phyloP scores from a whole-genome alignment of 1,139 yeast species.

The Protomyces inundatus region DNA sequence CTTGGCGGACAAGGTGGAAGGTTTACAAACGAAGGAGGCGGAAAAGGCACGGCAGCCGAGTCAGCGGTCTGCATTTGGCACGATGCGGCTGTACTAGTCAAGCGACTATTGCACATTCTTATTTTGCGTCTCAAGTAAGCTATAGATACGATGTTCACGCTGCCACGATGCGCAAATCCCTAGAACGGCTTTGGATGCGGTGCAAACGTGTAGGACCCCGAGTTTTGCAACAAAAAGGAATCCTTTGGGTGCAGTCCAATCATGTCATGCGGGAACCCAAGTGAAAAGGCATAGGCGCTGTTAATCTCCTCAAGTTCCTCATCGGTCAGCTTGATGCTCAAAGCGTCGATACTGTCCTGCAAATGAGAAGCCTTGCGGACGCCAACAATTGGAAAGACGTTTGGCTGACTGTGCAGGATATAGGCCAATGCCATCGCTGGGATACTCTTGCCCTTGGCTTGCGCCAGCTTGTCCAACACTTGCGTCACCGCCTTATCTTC shows the following conservation, averaged over 20 bases:
- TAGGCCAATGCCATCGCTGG: constrained; percentile 35
- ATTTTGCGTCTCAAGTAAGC: too few species aligned
- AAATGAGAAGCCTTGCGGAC: constrained; percentile 32
- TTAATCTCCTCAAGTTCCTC: constrained; percentile 28
- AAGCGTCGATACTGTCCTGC: constrained; percentile 31
- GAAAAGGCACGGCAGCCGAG: not conserved
- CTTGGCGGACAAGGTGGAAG: constrained; percentile 61
- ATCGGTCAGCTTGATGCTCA: constrained; percentile 26
- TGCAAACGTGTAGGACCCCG: not conserved
- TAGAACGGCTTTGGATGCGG: not conserved
- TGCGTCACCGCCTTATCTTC: constrained; percentile 31
- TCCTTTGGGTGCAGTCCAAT: constrained; percentile 5
- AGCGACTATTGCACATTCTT: too few species aligned
- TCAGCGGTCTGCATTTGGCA: not conserved
- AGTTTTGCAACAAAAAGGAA: not conserved
- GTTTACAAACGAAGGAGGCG: constrained; percentile 32
- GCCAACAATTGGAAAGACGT: constrained; percentile 34
- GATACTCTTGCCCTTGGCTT: constrained; percentile 31
- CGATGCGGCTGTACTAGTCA: not conserved
- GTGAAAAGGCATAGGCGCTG: constrained; percentile 3
- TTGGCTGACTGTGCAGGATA: constrained; percentile 33
- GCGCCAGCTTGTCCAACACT: constrained; percentile 34
- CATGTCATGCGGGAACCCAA: constrained; percentile 16
- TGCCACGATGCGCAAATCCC: too few species aligned
- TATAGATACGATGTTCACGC: too few species aligned